Conservation (phyloP, 1,284 basidiomycete species). For the Cryptococcus deneoformans region DNA sequence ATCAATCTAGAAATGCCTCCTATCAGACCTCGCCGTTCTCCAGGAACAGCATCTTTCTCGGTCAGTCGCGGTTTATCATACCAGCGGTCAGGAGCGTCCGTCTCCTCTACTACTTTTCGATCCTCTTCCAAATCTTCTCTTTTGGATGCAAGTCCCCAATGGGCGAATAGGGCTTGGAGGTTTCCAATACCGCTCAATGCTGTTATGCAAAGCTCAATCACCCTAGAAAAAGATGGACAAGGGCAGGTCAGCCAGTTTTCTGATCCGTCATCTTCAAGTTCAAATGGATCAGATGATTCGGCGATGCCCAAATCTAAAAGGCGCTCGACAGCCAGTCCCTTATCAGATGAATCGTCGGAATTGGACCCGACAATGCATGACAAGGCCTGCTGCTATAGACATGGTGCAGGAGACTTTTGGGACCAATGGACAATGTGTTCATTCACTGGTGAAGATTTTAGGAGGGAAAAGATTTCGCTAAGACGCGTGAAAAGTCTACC, state of each 20-base stretch:
- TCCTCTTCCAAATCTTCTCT: background rate
- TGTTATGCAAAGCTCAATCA: background rate
- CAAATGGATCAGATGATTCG: too few species aligned
- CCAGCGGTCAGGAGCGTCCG: background rate
- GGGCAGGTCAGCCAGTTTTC: background rate
- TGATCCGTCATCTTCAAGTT: background rate
- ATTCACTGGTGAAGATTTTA: too few species aligned
- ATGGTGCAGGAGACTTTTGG: too few species aligned
- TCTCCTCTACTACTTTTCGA: background rate
- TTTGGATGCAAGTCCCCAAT: background rate
- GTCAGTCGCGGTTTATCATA: background rate
- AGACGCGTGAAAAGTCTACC: too few species aligned
- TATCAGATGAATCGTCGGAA: too few species aligned
- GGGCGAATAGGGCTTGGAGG: background rate
- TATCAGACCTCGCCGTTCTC: constrained; percentile 3
- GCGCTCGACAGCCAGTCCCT: too few species aligned
- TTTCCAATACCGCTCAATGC: background rate
- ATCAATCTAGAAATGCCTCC: background rate
- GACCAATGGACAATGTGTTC: too few species aligned
- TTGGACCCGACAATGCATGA: too few species aligned
- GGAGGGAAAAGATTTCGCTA: too few species aligned
- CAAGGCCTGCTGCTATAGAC: too few species aligned
- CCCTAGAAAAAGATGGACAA: background rate
- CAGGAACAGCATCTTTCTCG: background rate
- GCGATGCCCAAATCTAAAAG: too few species aligned